Evolutionary conservation across 805 yeast genomes (phyloP).

Genomic region (Candida lessepsii): DNA sequence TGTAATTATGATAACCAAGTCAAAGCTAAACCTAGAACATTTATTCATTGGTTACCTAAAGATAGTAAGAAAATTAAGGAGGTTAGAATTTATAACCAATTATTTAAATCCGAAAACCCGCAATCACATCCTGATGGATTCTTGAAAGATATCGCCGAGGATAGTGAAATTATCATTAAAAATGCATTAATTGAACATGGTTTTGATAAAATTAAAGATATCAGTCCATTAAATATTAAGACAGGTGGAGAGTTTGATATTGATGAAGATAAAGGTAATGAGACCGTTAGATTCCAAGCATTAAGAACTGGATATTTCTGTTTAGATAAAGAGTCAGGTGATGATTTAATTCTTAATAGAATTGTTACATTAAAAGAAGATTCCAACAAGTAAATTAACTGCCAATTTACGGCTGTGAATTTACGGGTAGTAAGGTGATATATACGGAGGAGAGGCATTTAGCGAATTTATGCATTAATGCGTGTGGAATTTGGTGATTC

Average conservation of each 20-base stretch:
- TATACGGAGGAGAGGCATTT: too few species aligned
- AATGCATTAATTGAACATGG: conserved; percentile 76
- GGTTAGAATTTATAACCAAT: conserved; percentile 81
- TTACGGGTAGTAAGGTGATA: too few species aligned
- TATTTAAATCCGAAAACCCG: conserved; percentile 92
- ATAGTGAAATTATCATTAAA: conserved; percentile 66
- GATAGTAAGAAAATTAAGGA: conserved; percentile 61
- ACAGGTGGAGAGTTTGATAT: conserved; percentile 66
- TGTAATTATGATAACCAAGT: conserved; percentile 76
- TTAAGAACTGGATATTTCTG: conserved; percentile 95
- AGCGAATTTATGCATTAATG: too few species aligned
- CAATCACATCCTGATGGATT: conserved; percentile 83
- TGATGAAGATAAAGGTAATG: conserved; percentile 61
- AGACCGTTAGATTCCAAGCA: conserved; percentile 96
- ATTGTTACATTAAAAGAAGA: conserved; percentile 86
- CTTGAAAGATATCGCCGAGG: conserved; percentile 76
- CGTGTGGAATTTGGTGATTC: too few species aligned
- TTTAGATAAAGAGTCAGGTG: conserved; percentile 74
- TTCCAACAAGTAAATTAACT: conserved; percentile 12
- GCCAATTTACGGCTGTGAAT: too few species aligned
- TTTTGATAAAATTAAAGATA: conserved; percentile 61
- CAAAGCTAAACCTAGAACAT: conserved; percentile 86
- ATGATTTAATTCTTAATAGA: conserved; percentile 73
- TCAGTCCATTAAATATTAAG: conserved; percentile 73
- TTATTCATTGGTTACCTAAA: conserved; percentile 93